Percentiles rank a stretch among this genome's conserved stretches.
These are phyloP conservation scores for Gaeumannomyces tritici DNA, from an alignment of 2,329 filamentous ascomycete species.

Conservation along the genomic window DNA sequence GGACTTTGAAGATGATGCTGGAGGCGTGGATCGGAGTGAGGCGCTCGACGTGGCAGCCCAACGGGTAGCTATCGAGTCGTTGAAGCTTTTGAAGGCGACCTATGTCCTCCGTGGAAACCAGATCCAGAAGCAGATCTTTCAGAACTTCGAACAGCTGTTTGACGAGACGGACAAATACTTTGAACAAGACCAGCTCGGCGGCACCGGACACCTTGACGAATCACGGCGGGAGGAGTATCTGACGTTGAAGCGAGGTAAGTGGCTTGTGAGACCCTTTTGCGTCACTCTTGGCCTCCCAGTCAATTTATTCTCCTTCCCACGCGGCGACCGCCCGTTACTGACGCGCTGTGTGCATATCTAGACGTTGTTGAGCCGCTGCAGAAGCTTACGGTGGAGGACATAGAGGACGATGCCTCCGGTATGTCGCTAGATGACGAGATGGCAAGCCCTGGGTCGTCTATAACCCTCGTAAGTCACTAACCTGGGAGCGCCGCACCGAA, in stretches of 20 bases:
- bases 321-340: neutral
- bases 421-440: constrained; percentile 32
- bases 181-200: constrained; percentile 7
- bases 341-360: constrained; percentile 9
- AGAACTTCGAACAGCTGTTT: constrained; percentile 31
- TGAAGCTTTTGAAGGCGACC: constrained; percentile 35
- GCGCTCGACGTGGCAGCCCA: constrained; percentile 25
- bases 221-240: neutral
- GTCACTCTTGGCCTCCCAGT: neutral
- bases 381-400: constrained; percentile 44
- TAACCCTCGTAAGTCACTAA: constrained; percentile 22
- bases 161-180: constrained; percentile 31
- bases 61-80: constrained; percentile 32
- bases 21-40: constrained; percentile 18
- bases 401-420: constrained; percentile 52
- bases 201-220: neutral
- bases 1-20: constrained; percentile 18
- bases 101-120: constrained; percentile 31
- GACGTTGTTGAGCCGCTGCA: constrained; percentile 38
- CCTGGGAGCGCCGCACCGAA: constrained; percentile 20
- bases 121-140: constrained; percentile 32
- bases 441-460: constrained; percentile 16
- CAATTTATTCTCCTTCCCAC: neutral
- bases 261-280: neutral
- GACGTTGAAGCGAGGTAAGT: constrained; percentile 26